phyloP scores from a whole-genome alignment of 179 eudicot species.

The Spinacia oleracea region DNA sequence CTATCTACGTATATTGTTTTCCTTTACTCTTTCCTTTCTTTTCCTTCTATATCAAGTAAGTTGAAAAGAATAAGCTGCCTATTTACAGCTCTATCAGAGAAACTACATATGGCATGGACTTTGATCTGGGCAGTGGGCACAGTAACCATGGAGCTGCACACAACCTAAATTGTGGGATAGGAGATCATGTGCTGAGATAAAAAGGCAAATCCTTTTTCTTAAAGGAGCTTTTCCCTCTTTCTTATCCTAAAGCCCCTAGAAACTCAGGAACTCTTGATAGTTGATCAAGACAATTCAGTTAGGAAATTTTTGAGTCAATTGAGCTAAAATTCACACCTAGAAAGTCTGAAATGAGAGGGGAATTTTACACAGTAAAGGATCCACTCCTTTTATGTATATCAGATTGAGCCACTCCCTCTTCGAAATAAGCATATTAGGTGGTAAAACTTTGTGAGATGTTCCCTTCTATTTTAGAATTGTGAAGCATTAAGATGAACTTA shows the following conservation, averaged over 20 bases:
- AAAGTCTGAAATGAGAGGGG: background rate
- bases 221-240: background rate
- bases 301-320: background rate
- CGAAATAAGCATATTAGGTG: background rate
- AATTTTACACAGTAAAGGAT: background rate
- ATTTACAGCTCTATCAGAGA: background rate
- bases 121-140: background rate
- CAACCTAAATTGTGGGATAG: background rate
- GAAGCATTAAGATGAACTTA: background rate
- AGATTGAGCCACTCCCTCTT: background rate
- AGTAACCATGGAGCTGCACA: background rate
- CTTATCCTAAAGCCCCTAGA: background rate
- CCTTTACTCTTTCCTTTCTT: background rate
- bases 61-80: background rate
- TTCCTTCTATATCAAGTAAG: background rate
- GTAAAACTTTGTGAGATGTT: background rate
- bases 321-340: background rate
- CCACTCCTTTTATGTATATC: background rate
- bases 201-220: background rate
- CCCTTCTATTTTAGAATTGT: background rate
- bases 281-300: background rate
- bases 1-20: background rate
- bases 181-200: background rate
- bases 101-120: background rate
- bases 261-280: background rate